Evolutionary conservation across 2,329 filamentous ascomycete genomes (phyloP).

Genomic region (Aspergillus novoparasiticus): DNA sequence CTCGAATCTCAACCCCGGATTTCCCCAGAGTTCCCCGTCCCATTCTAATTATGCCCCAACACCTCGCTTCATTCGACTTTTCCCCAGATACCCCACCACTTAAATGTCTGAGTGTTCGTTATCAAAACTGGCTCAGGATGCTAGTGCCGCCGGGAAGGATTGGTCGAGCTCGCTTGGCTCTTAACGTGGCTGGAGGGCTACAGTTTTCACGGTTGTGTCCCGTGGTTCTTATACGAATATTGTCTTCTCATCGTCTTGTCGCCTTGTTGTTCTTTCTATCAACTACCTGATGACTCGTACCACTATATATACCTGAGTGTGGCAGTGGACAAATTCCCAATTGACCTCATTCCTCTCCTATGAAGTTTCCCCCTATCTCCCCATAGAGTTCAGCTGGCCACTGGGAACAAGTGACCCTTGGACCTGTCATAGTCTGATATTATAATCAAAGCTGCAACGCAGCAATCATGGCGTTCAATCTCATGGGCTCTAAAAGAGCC

Average conservation of each 20-base stretch:
- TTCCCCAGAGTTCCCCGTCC: constrained; percentile 23
- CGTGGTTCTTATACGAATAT: constrained; percentile 18
- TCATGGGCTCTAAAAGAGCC: constrained; percentile 31
- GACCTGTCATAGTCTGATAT: neutral
- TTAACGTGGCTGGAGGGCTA: constrained; percentile 8
- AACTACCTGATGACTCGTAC: neutral
- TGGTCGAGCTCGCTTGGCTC: constrained; percentile 9
- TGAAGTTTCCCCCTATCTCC: neutral
- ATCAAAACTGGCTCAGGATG: constrained; percentile 23
- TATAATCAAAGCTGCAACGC: neutral
- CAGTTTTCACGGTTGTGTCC: neutral
- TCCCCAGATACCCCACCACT: constrained; percentile 32
- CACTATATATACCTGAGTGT: neutral
- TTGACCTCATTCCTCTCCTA: neutral
- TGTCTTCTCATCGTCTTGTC: constrained; percentile 12
- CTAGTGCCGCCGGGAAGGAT: constrained; percentile 21
- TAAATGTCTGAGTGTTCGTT: constrained; percentile 24
- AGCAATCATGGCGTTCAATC: constrained; percentile 21
- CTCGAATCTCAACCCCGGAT: constrained; percentile 33
- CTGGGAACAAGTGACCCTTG: neutral
- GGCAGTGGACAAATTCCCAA: neutral
- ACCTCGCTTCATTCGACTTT: constrained; percentile 13
- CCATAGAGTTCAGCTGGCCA: neutral
- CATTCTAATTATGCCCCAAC: constrained; percentile 4
- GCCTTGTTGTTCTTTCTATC: constrained; percentile 5